phyloP scores from a whole-genome alignment of 306 rosid species.

The Hippophae rhamnoides region DNA sequence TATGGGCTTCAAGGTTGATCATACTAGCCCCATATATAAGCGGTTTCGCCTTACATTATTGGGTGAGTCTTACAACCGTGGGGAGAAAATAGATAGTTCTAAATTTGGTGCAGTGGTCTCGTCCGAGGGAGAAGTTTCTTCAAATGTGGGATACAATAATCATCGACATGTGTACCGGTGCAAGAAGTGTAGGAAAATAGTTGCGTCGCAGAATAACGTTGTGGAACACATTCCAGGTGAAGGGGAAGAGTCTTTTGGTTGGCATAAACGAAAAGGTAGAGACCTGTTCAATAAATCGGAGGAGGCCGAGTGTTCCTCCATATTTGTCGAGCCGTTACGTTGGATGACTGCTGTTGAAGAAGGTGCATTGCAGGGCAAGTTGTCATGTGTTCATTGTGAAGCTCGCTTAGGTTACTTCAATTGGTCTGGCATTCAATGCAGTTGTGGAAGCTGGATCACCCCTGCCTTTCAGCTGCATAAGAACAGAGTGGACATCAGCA shows the following conservation, averaged over 20 bases:
- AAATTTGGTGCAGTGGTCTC: constrained; percentile 58
- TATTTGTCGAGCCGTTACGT: constrained; percentile 80
- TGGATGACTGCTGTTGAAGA: constrained; percentile 99
- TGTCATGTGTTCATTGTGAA: constrained; percentile 77
- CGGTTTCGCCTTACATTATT: constrained; percentile 64
- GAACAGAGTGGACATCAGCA: constrained; percentile 70
- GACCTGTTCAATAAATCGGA: constrained; percentile 51
- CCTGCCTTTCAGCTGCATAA: constrained; percentile 95
- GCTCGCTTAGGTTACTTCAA: constrained; percentile 90
- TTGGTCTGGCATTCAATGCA: constrained; percentile 96
- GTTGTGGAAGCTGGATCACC: constrained; percentile 96
- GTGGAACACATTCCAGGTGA: constrained; percentile 81
- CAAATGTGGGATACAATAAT: constrained; percentile 31
- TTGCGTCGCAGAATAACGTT: constrained; percentile 73
- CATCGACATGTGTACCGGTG: constrained; percentile 57
- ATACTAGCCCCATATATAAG: constrained; percentile 56
- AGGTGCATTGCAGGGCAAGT: constrained; percentile 89
- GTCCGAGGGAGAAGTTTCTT: constrained; percentile 41
- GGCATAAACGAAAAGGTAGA: constrained; percentile 67
- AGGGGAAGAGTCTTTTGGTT: constrained; percentile 66
- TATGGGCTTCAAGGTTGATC: constrained; percentile 92
- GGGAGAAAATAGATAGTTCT: constrained; percentile 61
- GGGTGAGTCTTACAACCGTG: constrained; percentile 65
- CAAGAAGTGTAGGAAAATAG: constrained; percentile 77
- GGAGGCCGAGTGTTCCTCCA: constrained; percentile 79